A percentile compares a stretch with the other conserved stretches of the same genome.
These are phyloP conservation scores for Kondoa malvinella DNA, from an alignment of 768 basidiomycete genomes.

Conservation along the genomic window DNA sequence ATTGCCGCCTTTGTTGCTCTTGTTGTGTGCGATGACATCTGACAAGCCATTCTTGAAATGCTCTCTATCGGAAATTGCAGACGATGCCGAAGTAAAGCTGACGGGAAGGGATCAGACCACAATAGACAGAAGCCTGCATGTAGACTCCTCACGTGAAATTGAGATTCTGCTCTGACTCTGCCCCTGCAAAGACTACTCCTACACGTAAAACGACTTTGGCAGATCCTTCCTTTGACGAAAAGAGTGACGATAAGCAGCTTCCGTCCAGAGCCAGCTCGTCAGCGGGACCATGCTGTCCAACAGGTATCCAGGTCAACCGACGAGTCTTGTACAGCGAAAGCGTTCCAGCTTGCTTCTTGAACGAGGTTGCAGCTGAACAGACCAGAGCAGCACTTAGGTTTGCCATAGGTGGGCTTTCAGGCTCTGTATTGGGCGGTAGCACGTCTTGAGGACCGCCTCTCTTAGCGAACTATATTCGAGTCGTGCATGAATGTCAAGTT, in stretches of 20 bases:
- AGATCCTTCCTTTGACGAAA: slow-evolving; percentile 70
- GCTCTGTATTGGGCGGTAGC: too few relatives aligned
- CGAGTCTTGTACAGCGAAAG: slow-evolving; percentile 54
- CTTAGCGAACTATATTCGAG: too few relatives aligned
- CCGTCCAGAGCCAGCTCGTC: slow-evolving; percentile 46
- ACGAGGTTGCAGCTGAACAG: slow-evolving; percentile 34
- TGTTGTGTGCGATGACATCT: slow-evolving; percentile 57
- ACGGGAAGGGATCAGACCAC: slow-evolving; percentile 27
- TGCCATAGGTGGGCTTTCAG: background rate
- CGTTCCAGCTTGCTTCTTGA: slow-evolving; percentile 62
- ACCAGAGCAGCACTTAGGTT: slow-evolving; percentile 7
- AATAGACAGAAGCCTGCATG: background rate
- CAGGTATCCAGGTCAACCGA: slow-evolving; percentile 61
- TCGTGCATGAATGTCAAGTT: too few relatives aligned
- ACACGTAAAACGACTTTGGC: slow-evolving; percentile 63
- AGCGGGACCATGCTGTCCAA: slow-evolving; percentile 52
- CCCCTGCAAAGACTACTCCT: slow-evolving; percentile 41
- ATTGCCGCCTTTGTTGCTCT: slow-evolving; percentile 34
- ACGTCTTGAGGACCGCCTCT: too few relatives aligned
- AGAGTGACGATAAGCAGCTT: slow-evolving; percentile 41
- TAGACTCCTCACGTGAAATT: slow-evolving; percentile 46
- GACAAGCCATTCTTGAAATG: slow-evolving; percentile 65
- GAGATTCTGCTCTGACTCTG: slow-evolving; percentile 44
- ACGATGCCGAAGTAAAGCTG: slow-evolving; percentile 43
- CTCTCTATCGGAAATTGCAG: slow-evolving; percentile 57